Base-by-base conservation (phyloP, 169 alveolate species). In the Eimeria sp. region DNA sequence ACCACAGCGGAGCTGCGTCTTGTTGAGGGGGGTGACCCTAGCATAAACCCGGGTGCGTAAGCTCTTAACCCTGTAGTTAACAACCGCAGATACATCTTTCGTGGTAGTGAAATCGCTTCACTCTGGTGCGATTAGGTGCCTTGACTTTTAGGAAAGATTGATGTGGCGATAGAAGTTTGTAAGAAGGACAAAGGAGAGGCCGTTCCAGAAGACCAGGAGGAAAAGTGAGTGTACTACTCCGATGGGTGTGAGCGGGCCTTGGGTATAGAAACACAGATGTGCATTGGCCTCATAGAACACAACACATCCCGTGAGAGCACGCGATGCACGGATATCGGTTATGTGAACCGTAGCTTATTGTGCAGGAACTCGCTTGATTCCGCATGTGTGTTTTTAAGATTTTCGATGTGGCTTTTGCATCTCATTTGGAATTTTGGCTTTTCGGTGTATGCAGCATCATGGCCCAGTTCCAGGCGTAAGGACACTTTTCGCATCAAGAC, bases 11-110 rank as follows among this genome's bases (percentile, higher is more conserved):
- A 83, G 75, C 75, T 83, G 54, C 91, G 91, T 40, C 91, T 58
- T 57, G 91, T 83, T 40, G 91, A 83, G 76, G 91, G 91, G 10
- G 91, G 91, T 40, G 91, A 83, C 51, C 91, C 91, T 4, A 83
- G 58, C 91, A 83, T 83, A 11, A 83, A 54, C 58, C 91, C 91
- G 34, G 91, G 91, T 83, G 57, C 70, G 91, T 83, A 34, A 2
- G 43, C 73, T 83, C 54, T 20, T 54, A 34, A 54, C 67, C 40
- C 67, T 25, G 65, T 49, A 73, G 34, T 40, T 73, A 54, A 16
- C 13, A 4, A 0, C 27, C 30, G 14, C 51, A 40, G 40, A 40
- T 73, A 4, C 14, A 3, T 40, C 4, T 73, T 40, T 73, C 54
- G 54, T 73, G 3, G 34, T 16, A 18, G 16, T 34, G 54, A 14